Evolutionary conservation across 2,329 filamentous ascomycete genomes (phyloP).

Genomic region (Hymenoscyphus albidus): DNA sequence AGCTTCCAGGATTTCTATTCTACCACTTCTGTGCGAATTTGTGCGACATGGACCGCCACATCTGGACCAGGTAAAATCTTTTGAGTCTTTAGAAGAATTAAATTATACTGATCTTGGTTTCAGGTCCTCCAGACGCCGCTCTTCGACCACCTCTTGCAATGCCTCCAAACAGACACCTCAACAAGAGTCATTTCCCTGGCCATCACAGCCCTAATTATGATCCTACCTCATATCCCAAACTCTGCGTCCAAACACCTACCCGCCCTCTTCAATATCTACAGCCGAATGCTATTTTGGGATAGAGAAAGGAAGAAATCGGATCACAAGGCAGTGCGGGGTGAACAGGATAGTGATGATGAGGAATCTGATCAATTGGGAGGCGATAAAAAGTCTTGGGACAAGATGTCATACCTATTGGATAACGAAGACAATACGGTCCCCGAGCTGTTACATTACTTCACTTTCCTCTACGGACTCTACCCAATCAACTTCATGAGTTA

Average conservation of each 20-base stretch:
- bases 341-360: slow-evolving; percentile 23
- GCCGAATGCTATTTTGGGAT: slow-evolving; percentile 76
- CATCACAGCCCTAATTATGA: slow-evolving; percentile 73
- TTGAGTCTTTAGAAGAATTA: neutral
- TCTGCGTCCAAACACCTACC: slow-evolving; percentile 66
- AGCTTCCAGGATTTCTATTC: slow-evolving; percentile 58
- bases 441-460: slow-evolving; percentile 72
- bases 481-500: slow-evolving; percentile 85
- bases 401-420: slow-evolving; percentile 57
- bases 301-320: slow-evolving; percentile 27
- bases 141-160: slow-evolving; percentile 67
- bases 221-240: slow-evolving; percentile 75
- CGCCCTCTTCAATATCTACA: slow-evolving; percentile 77
- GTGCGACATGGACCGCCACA: slow-evolving; percentile 75
- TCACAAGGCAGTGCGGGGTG: slow-evolving; percentile 9
- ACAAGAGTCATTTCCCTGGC: slow-evolving; percentile 73
- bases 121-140: slow-evolving; percentile 63
- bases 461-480: slow-evolving; percentile 77
- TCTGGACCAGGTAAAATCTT: slow-evolving; percentile 50
- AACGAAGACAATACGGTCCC: slow-evolving; percentile 59
- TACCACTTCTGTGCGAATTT: slow-evolving; percentile 68
- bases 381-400: slow-evolving; percentile 57
- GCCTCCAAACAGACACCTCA: slow-evolving; percentile 73
- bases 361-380: slow-evolving; percentile 32
- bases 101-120: neutral